A percentile compares a stretch with the other conserved stretches of the same genome.
Conservation (phyloP, 371 early-diverging fungal species). For the Apophysomyces variabilis region DNA sequence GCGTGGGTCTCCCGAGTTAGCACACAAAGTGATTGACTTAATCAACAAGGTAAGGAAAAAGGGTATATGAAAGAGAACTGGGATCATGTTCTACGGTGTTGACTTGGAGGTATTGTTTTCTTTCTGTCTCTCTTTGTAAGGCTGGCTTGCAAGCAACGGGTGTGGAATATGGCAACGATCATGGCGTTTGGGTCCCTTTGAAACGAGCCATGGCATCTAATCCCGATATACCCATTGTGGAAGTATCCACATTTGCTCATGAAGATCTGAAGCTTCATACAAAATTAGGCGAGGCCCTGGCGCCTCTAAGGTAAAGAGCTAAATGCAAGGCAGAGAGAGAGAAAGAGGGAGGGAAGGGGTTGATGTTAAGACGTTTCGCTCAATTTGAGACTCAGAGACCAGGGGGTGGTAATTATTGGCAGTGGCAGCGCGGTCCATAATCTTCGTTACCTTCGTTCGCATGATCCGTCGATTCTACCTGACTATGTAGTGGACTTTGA, state of each 20-base stretch:
- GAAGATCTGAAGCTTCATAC: constrained; percentile 34
- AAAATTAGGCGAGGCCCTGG: constrained; percentile 36
- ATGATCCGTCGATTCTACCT: constrained; percentile 28
- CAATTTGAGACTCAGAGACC: constrained; percentile 33
- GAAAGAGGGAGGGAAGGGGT: no score
- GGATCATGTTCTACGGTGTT: neutral
- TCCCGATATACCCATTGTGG: constrained; percentile 62
- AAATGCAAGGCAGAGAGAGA: no score
- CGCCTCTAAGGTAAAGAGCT: constrained; percentile 34
- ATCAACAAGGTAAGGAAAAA: constrained; percentile 19
- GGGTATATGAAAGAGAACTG: neutral
- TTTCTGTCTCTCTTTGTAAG: constrained; percentile 10
- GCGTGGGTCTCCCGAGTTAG: constrained; percentile 37
- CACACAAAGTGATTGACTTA: constrained; percentile 39
- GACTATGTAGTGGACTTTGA: constrained; percentile 35
- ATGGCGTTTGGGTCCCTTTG: constrained; percentile 69
- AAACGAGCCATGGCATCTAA: constrained; percentile 56
- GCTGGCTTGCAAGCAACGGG: constrained; percentile 44
- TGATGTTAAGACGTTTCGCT: neutral
- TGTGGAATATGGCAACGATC: constrained; percentile 61
- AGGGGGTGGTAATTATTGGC: constrained; percentile 61
- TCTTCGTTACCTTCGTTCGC: constrained; percentile 43
- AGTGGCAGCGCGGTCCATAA: constrained; percentile 70
- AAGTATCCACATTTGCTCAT: constrained; percentile 51
- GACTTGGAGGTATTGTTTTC: no score